phyloP scores from a whole-genome alignment of 2,329 filamentous ascomycete species.

The Stylonectria norvegica region DNA sequence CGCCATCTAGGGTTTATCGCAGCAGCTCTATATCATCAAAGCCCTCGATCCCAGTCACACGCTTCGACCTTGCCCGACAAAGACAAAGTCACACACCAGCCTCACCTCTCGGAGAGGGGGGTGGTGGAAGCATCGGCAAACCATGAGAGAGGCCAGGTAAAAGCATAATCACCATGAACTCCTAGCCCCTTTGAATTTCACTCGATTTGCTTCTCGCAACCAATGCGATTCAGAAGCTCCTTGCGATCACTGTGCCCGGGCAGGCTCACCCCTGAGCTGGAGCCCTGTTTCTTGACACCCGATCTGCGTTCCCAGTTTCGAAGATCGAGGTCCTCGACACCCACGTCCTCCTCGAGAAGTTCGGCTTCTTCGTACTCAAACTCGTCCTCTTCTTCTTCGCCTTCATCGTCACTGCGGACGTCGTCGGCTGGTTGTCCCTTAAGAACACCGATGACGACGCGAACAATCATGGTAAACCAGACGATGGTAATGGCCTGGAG shows the following conservation, averaged over 20 bases:
- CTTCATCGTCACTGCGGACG: slow-evolving; percentile 73
- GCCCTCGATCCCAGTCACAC: too few relatives aligned
- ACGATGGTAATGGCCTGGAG: slow-evolving; percentile 77
- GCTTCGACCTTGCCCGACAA: too few relatives aligned
- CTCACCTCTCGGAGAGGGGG: too few relatives aligned
- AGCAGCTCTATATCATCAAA: too few relatives aligned
- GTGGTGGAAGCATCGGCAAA: too few relatives aligned
- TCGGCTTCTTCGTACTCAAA: slow-evolving; percentile 52
- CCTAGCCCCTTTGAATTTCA: slow-evolving; percentile 20
- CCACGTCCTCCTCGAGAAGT: slow-evolving; percentile 70
- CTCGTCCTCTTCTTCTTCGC: slow-evolving; percentile 58
- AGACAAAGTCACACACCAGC: too few relatives aligned
- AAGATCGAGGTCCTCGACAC: slow-evolving; percentile 67
- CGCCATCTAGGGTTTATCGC: too few relatives aligned
- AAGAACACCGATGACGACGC: slow-evolving; percentile 77
- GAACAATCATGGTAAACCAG: slow-evolving; percentile 88
- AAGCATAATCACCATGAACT: slow-evolving; percentile 17
- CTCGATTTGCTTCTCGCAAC: slow-evolving; percentile 72
- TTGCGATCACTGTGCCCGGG: slow-evolving; percentile 72
- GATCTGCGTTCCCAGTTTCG: slow-evolving; percentile 59
- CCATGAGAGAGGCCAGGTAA: slow-evolving; percentile 13
- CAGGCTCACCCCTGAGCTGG: slow-evolving; percentile 60
- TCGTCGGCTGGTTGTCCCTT: slow-evolving; percentile 78
- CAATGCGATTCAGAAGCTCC: slow-evolving; percentile 76
- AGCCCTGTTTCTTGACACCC: slow-evolving; percentile 51